phyloP scores from a whole-genome alignment of 352 stramenopile genomes.

The Aphanomyces invadans region DNA sequence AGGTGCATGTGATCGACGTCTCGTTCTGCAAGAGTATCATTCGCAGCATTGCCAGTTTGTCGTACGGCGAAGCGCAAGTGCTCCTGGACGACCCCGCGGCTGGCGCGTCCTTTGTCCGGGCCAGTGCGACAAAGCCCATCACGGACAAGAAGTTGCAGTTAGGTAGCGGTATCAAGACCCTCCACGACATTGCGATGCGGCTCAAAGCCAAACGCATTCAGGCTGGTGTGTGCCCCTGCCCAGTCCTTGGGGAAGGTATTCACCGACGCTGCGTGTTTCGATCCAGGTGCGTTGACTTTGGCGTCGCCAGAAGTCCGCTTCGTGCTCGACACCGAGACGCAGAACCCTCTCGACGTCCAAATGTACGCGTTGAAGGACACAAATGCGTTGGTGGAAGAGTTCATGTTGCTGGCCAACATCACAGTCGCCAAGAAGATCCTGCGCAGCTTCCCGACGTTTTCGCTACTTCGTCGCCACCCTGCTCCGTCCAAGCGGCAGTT shows the following conservation, averaged over 20 bases:
- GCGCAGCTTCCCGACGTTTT: slow-evolving; percentile 92
- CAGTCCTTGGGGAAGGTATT: not conserved
- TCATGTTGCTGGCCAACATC: slow-evolving; percentile 99
- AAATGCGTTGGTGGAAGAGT: slow-evolving; percentile 98
- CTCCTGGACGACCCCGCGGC: slow-evolving; percentile 87
- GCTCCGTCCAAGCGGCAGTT: slow-evolving; percentile 93
- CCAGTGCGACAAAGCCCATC: not conserved
- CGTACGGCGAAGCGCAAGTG: slow-evolving; percentile 96
- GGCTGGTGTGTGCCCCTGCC: slow-evolving; percentile 36
- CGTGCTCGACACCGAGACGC: slow-evolving; percentile 96
- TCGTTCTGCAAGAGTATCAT: slow-evolving; percentile 98
- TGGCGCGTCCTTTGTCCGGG: slow-evolving; percentile 23
- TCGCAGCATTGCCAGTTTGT: slow-evolving; percentile 91
- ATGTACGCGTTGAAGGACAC: slow-evolving; percentile 94
- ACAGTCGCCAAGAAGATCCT: slow-evolving; percentile 95
- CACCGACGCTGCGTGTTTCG: not conserved
- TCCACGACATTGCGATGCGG: slow-evolving; percentile 86
- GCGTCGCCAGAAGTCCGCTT: slow-evolving; percentile 96
- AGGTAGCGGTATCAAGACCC: slow-evolving; percentile 81
- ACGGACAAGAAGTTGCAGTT: slow-evolving; percentile 49
- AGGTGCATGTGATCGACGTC: slow-evolving; percentile 89
- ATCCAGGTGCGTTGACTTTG: slow-evolving; percentile 89
- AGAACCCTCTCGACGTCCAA: slow-evolving; percentile 97
- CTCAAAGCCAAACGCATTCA: slow-evolving; percentile 91
- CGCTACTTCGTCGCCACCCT: slow-evolving; percentile 91